These are phyloP conservation scores for Aspergillus funiculosus DNA, from an alignment of 495 filamentous ascomycete genomes.

Conservation along the genomic window DNA sequence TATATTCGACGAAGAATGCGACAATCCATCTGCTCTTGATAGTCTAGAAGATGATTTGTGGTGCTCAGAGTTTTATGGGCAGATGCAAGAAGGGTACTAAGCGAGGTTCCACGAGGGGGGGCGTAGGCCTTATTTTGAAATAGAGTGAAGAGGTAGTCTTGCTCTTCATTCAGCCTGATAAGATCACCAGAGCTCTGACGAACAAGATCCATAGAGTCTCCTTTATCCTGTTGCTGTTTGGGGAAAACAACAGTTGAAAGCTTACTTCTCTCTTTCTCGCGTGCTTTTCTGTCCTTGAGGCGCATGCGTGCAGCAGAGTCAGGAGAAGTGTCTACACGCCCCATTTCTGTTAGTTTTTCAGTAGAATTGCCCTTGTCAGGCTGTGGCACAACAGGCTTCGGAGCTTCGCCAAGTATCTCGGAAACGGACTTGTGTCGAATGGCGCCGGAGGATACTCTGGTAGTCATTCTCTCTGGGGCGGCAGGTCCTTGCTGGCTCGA, in stretches of 20 bases:
- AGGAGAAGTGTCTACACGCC: slow-evolving; percentile 34
- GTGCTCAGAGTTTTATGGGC: slow-evolving; percentile 81
- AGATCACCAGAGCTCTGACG: slow-evolving; percentile 44
- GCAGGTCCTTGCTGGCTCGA: slow-evolving; percentile 24
- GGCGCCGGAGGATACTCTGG: slow-evolving; percentile 58
- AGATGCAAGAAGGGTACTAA: slow-evolving; percentile 63
- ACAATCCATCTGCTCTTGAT: slow-evolving; percentile 78
- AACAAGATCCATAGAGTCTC: slow-evolving; percentile 31
- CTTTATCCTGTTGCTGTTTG: slow-evolving; percentile 43
- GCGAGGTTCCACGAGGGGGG: slow-evolving; percentile 50
- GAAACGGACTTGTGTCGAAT: slow-evolving; percentile 68
- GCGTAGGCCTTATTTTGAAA: slow-evolving; percentile 65
- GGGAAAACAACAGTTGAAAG: slow-evolving; percentile 78
- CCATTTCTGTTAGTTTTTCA: slow-evolving; percentile 23
- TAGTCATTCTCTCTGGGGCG: slow-evolving; percentile 54
- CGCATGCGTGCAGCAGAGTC: slow-evolving; percentile 46
- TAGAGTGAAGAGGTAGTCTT: slow-evolving; percentile 77
- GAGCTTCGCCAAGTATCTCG: slow-evolving; percentile 62
- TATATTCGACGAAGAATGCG: slow-evolving; percentile 79
- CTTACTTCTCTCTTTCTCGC: slow-evolving; percentile 58
- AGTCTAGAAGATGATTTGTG: slow-evolving; percentile 64
- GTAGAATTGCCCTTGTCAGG: slow-evolving; percentile 25
- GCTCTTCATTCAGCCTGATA: slow-evolving; percentile 46
- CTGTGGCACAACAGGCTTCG: slow-evolving; percentile 37
- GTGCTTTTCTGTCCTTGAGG: slow-evolving; percentile 50